phyloP scores from a whole-genome alignment of 495 filamentous ascomycete species.

The Hypoxylon trugodes region DNA sequence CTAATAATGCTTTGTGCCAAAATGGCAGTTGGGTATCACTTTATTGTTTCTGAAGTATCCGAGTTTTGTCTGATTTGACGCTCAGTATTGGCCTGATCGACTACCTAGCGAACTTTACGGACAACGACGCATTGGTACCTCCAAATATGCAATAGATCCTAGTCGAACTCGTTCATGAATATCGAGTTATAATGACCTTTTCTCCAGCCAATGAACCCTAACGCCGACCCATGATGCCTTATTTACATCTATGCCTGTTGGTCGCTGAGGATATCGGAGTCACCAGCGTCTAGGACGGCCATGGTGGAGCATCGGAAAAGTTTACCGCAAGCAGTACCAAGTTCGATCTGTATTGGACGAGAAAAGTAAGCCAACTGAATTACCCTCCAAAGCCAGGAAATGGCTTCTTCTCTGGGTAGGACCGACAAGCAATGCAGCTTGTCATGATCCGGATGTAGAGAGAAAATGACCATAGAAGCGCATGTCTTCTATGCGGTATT shows the following conservation, averaged over 20 bases:
- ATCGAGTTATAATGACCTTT: slow-evolving; percentile 31
- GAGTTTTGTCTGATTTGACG: slow-evolving; percentile 23
- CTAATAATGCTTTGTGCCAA: no score
- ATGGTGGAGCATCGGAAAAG: slow-evolving; percentile 91
- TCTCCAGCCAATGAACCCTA: slow-evolving; percentile 46
- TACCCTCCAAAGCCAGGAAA: slow-evolving; percentile 85
- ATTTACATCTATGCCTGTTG: slow-evolving; percentile 61
- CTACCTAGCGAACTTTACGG: slow-evolving; percentile 22
- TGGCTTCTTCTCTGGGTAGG: slow-evolving; percentile 83
- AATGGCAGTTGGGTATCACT: slow-evolving; percentile 41
- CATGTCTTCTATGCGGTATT: slow-evolving; percentile 23
- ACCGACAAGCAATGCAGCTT: slow-evolving; percentile 34
- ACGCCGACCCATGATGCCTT: slow-evolving; percentile 49
- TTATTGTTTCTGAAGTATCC: slow-evolving; percentile 35
- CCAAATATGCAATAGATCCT: slow-evolving; percentile 16
- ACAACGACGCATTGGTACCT: slow-evolving; percentile 10
- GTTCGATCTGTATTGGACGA: slow-evolving; percentile 77
- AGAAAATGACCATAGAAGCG: slow-evolving; percentile 21
- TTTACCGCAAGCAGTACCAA: slow-evolving; percentile 90
- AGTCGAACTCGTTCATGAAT: slow-evolving; percentile 15
- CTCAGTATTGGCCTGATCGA: slow-evolving; percentile 26
- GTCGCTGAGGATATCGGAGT: slow-evolving; percentile 92
- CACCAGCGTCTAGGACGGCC: slow-evolving; percentile 95
- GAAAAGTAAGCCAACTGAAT: slow-evolving; percentile 58
- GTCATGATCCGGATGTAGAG: slow-evolving; percentile 17